phyloP scores from a whole-genome alignment of 129 eudicot species.

The Flaveria bidentis region DNA sequence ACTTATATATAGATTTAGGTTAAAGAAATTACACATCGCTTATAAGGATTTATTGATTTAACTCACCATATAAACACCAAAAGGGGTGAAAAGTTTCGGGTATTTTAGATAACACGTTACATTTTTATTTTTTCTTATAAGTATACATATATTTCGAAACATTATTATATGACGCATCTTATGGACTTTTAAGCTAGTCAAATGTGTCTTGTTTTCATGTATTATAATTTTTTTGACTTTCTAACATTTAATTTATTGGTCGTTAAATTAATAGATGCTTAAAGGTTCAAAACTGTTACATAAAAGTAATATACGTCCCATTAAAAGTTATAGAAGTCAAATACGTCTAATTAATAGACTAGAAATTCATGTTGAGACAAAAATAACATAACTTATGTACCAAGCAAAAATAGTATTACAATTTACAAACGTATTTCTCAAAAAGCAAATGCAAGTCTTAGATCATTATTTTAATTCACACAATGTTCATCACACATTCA shows the following conservation, averaged over 20 bases:
- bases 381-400: constrained; percentile 1
- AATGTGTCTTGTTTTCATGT: neutral
- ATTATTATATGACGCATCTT: no score
- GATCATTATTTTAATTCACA: neutral
- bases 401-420: neutral
- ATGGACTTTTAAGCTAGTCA: neutral
- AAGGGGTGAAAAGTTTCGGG: no score
- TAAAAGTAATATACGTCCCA: neutral
- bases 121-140: no score
- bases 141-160: no score
- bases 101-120: no score
- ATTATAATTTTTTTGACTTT: neutral
- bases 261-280: neutral
- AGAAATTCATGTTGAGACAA: neutral
- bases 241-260: neutral
- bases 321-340: neutral
- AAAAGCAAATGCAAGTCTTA: neutral
- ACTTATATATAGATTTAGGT: no score
- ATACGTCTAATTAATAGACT: constrained; percentile 12
- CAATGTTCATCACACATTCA: neutral
- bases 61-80: no score
- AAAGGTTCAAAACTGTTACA: neutral
- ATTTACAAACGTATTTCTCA: neutral
- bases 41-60: no score
- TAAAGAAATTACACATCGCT: no score